Evolutionary conservation across 768 basidiomycete genomes (phyloP), one percentile per base, ranked within the genome.

Genomic region (Clavulina sp.): DNA sequence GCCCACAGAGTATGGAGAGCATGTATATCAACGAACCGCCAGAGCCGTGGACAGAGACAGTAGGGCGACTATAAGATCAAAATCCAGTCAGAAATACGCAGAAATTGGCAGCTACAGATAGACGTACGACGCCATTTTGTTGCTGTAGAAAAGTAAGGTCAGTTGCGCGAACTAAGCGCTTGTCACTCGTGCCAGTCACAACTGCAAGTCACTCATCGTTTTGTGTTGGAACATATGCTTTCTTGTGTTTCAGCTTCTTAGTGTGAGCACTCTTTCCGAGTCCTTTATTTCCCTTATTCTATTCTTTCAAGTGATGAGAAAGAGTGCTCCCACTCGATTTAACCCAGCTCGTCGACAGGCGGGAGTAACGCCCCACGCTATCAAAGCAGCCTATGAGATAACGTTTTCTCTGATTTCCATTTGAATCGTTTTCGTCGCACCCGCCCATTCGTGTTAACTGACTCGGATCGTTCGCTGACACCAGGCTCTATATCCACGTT

Each of bases 41-140:
- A 49, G 80, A 69, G 60, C 81, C 75, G 66, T 75, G 82, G 49
- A 95, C 78, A 70, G 75, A 76, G 63, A 95, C 85, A 65, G 85
- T 92, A 56, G 89, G 89, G 70, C 89, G 77, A n/a, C n/a, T n/a
- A n/a, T n/a, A n/a, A n/a, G n/a, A n/a, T n/a, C n/a, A 61, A 86
- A 84, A 69, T 89, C 84, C 89, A 93, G 92, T 65, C 13, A 13
- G 16, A 13, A 24, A 19, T 18, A 23, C 40, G 31, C 36, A 19
- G 9, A 7, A 19, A 7, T 19, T 38, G 7, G 34, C 7, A 19
- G 34, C 7, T 38, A 38, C 19, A 7, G 34, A 7, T 7, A 38
- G 34, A 19, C 34, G 34, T 38, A 19, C 34, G 9, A 19, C 9
- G 34, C 34, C 9, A 7, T 7, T 38, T 38, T 38, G 7, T 19